Base-by-base conservation (phyloP, 331 rosid genomes). In the Malus hybrid region DNA sequence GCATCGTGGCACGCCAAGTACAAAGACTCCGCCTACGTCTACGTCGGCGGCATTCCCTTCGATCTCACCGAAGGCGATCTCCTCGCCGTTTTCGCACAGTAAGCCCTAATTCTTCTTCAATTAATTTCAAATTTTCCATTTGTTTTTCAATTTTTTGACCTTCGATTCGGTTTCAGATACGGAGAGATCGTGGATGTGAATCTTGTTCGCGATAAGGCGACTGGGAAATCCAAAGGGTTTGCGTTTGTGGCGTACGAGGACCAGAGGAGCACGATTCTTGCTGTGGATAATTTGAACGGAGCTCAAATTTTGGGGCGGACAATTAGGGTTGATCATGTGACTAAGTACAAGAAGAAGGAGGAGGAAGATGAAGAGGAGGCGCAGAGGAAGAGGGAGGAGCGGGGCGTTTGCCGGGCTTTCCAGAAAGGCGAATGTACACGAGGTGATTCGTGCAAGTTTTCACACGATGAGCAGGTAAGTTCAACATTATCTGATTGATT, bases 21-120 rank as follows among this genome's bases (percentile, higher is more conserved):
- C 91, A 88, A 81, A 75, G 96, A 85, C 36, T 94, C 97, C 2
- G 97, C 97, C 33, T 92, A 94, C 77, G 90, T 94, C 8, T 94
- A 80, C 63, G 85, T 86, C 39, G 96, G 97, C 6, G 96, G 99
- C 71, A 79, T 94, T 71, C 96, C 99, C 79, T 88, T 88, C 32
- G 97, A 89, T 69, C 96, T 94, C 65, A 94, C 97, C 1, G 97
- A 94, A 85, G 99, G 99, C 54, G 99, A 94, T 78, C 96, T 94
- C 15, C 88, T 94, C n/a, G 96, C 97, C 1, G 92, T 92, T 50
- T 95, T 95, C n/a, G 95, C 97, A 28, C 99, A 95, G 97, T 95
- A 80, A 59, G 80, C 69, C 8, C 63, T 19, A 0, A 46, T 1
- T 46, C 16, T 10, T 1, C 15, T n/a, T 12, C 6, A 28, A 3